A percentile compares a stretch with the other conserved stretches of the same genome.
Conservation (phyloP, 2,329 filamentous ascomycete species). For the Coleophoma crateriformis region DNA sequence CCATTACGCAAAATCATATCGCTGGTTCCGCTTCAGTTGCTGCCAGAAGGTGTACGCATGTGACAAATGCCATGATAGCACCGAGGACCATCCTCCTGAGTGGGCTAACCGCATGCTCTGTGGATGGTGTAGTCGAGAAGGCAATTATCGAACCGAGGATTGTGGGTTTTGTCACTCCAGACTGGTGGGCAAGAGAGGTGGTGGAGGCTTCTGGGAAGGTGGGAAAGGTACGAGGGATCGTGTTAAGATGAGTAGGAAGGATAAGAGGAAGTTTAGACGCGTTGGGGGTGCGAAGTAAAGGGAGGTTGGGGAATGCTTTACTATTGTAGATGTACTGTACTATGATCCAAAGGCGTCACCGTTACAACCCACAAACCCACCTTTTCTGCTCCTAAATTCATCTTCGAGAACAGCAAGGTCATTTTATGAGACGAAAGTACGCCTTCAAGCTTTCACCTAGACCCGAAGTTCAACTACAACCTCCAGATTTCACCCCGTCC, state of each 20-base stretch:
- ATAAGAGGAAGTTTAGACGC: slow-evolving; percentile 68
- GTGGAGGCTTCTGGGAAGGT: slow-evolving; percentile 78
- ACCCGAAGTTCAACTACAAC: no score
- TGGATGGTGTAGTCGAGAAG: slow-evolving; percentile 74
- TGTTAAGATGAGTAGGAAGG: slow-evolving; percentile 67
- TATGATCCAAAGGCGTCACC: no score
- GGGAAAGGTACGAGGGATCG: slow-evolving; percentile 75
- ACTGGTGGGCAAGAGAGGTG: slow-evolving; percentile 60
- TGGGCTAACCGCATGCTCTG: slow-evolving; percentile 83
- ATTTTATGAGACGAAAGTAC: no score
- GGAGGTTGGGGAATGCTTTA: no score
- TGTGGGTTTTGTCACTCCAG: slow-evolving; percentile 68
- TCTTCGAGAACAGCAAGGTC: no score
- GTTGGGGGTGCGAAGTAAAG: slow-evolving; percentile 29
- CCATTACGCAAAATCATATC: slow-evolving; percentile 54
- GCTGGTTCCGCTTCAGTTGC: slow-evolving; percentile 63
- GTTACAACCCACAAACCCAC: no score
- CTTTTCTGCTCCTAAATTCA: no score
- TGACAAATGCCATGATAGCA: slow-evolving; percentile 70
- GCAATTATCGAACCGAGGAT: slow-evolving; percentile 70
- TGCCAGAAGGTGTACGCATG: slow-evolving; percentile 54
- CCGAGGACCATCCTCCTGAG: slow-evolving; percentile 68
- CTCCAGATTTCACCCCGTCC: no score
- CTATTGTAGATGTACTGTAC: no score
- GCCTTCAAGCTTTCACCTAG: no score